Evolutionary conservation across 179 eudicot genomes (phyloP).

Genomic region (Camellia oleifera): DNA sequence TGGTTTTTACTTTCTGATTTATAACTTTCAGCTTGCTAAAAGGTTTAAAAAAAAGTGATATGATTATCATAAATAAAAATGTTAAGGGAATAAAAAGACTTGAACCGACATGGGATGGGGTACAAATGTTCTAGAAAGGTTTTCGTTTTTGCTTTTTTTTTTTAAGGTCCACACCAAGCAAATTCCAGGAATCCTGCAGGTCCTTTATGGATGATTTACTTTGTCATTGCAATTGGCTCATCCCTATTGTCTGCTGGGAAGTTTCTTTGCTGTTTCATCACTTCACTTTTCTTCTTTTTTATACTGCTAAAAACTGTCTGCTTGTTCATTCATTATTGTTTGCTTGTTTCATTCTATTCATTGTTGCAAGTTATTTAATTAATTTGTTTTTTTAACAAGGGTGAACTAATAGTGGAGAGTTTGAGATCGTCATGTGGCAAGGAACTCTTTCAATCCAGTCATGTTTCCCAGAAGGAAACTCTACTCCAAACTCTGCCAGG

Average conservation of each 20-base stretch:
- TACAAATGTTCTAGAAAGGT: too few relatives aligned
- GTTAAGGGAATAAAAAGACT: too few relatives aligned
- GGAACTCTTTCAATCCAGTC: constrained; percentile 12
- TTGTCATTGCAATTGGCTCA: neutral
- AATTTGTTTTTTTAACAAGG: neutral
- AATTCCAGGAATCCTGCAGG: neutral
- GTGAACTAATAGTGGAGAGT: neutral
- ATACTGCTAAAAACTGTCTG: too few relatives aligned
- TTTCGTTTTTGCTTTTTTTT: too few relatives aligned
- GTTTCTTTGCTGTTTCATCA: neutral
- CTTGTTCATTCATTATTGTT: neutral
- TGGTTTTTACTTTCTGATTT: too few relatives aligned
- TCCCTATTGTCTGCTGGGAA: neutral
- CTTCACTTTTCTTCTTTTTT: neutral
- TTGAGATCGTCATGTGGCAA: neutral
- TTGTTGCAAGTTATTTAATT: too few relatives aligned
- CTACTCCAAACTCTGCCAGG: neutral
- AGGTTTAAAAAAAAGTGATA: too few relatives aligned
- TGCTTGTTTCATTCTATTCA: too few relatives aligned
- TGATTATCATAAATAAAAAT: too few relatives aligned
- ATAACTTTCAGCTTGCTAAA: too few relatives aligned
- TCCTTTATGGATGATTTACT: neutral
- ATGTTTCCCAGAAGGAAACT: constrained; percentile 12
- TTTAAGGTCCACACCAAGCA: neutral
- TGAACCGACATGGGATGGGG: too few relatives aligned